Evolutionary conservation across 768 basidiomycete species (phyloP).

Genomic region (Lactarius tabidus): DNA sequence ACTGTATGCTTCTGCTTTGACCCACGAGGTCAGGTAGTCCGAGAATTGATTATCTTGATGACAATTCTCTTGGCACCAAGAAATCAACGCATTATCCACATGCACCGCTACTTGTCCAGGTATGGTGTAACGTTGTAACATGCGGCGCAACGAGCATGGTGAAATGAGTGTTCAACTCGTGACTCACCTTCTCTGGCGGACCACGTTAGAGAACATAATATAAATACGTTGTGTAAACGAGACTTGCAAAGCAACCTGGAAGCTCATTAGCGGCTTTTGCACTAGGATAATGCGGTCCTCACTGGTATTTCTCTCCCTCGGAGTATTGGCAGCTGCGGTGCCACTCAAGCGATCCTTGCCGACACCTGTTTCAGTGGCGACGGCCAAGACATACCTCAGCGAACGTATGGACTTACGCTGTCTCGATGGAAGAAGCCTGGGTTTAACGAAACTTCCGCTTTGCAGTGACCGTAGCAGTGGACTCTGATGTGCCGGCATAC

Average conservation of each 20-base stretch:
- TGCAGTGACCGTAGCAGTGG: conserved; percentile 38
- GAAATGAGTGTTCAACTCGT: not conserved
- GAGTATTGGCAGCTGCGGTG: not conserved
- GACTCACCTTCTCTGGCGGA: not conserved
- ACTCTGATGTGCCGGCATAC: conserved; percentile 43
- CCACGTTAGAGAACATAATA: not conserved
- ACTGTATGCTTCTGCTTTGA: not conserved
- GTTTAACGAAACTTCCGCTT: not conserved
- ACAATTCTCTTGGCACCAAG: not conserved
- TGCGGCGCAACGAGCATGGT: not conserved
- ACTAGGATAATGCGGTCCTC: not conserved
- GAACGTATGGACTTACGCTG: conserved; percentile 20
- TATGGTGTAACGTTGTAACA: not conserved
- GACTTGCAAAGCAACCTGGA: not conserved
- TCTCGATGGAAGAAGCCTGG: not conserved
- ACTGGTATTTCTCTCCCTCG: not conserved
- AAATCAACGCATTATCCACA: not conserved
- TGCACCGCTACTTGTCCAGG: not conserved
- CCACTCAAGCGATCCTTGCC: conserved; percentile 25
- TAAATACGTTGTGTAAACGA: not conserved
- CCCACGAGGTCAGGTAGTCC: not conserved
- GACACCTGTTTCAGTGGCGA: conserved; percentile 24
- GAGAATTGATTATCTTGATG: not conserved
- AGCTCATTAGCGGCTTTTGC: not conserved
- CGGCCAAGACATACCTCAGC: conserved; percentile 28